These are phyloP conservation scores for Clonostachys sp. DNA, from an alignment of 2,329 filamentous ascomycete species.

Conservation along the genomic window DNA sequence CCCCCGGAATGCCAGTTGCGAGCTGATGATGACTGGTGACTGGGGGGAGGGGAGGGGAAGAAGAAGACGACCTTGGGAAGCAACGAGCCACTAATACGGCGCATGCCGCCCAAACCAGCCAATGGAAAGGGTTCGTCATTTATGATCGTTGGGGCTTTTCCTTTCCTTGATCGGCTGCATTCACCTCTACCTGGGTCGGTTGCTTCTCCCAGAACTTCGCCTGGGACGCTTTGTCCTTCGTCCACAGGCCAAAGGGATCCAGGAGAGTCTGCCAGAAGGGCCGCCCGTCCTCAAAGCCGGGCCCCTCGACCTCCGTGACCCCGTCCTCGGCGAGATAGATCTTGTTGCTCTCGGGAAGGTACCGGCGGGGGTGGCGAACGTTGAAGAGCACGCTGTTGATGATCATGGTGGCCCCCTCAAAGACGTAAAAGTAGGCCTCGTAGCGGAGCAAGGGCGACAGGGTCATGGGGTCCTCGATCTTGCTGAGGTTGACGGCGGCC, in stretches of 20 bases:
- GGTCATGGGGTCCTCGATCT: slow-evolving; percentile 20
- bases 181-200: too few species aligned
- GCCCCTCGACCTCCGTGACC: slow-evolving; percentile 39
- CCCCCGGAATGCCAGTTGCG: too few species aligned
- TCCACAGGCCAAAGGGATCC: slow-evolving; percentile 25
- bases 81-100: too few species aligned
- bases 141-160: too few species aligned
- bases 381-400: slow-evolving; percentile 45
- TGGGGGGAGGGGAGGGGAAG: too few species aligned
- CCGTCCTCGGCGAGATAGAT: slow-evolving; percentile 47
- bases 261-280: slow-evolving; percentile 32
- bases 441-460: slow-evolving; percentile 45
- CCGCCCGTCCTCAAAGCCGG: slow-evolving; percentile 43
- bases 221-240: too few species aligned
- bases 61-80: too few species aligned
- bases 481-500: slow-evolving; percentile 26
- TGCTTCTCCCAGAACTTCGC: too few species aligned
- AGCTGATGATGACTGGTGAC: too few species aligned
- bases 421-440: slow-evolving; percentile 57
- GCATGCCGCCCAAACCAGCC: too few species aligned
- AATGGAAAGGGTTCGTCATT: too few species aligned
- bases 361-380: slow-evolving; percentile 42
- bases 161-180: too few species aligned
- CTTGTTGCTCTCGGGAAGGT: slow-evolving; percentile 40
- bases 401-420: slow-evolving; percentile 50